Percentiles rank a stretch among this genome's conserved stretches.
phyloP scores from a whole-genome alignment of 148 eudicot species.

The Vaccinium vitisidaea region DNA sequence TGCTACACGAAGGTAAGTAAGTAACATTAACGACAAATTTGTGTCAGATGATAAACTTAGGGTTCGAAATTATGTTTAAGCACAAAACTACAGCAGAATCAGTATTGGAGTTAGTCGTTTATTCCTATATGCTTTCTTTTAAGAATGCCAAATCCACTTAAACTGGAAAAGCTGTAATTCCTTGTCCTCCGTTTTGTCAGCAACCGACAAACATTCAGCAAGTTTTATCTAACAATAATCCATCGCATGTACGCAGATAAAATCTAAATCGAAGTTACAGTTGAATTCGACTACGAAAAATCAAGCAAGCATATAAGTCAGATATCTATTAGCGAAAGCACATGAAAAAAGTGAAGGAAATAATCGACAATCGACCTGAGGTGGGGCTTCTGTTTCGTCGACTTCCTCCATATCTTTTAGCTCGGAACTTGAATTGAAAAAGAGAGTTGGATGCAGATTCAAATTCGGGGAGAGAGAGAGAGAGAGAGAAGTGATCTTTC shows the following conservation, averaged over 20 bases:
- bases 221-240: too few species aligned
- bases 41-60: background rate
- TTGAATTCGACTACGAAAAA: too few species aligned
- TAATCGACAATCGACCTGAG: conserved; percentile 49
- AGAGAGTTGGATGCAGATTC: background rate
- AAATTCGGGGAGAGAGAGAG: background rate
- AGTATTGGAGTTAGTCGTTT: background rate
- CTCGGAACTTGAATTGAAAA: background rate
- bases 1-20: background rate
- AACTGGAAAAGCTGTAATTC: background rate
- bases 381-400: conserved; percentile 70
- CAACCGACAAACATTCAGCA: background rate
- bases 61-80: background rate
- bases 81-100: background rate
- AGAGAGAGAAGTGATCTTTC: background rate
- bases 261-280: background rate
- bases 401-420: conserved; percentile 50
- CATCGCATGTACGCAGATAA: too few species aligned
- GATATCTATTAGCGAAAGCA: background rate
- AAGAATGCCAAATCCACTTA: background rate
- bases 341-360: background rate
- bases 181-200: background rate
- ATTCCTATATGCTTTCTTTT: background rate
- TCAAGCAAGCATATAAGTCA: too few species aligned
- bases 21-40: background rate